Evolutionary conservation across 1,284 basidiomycete species (phyloP).

Genomic region (Cutaneotrichosporon dermatis): DNA sequence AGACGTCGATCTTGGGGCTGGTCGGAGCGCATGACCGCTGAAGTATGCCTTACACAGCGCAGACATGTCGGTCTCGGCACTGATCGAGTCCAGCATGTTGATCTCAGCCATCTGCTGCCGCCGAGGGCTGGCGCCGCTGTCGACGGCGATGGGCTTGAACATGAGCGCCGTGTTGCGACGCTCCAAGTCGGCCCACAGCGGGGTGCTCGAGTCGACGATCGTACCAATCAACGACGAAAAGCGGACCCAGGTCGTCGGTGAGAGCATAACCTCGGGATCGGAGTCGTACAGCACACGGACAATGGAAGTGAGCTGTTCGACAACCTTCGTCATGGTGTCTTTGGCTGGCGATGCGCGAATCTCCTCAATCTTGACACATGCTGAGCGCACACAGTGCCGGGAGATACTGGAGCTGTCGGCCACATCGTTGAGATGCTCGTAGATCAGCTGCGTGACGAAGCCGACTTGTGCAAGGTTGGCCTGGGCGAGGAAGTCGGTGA

Average conservation of each 20-base stretch:
- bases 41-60: slow-evolving; percentile 59
- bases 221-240: slow-evolving; percentile 47
- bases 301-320: slow-evolving; percentile 30
- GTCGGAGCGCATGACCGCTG: slow-evolving; percentile 37
- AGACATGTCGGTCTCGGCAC: slow-evolving; percentile 62
- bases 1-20: slow-evolving; percentile 50
- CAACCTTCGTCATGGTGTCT: slow-evolving; percentile 27
- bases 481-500: slow-evolving; percentile 68
- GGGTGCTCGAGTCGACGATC: slow-evolving; percentile 17
- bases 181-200: slow-evolving; percentile 52
- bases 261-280: slow-evolving; percentile 34
- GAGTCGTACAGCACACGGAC: slow-evolving; percentile 33
- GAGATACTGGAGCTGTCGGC: slow-evolving; percentile 48
- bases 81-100: slow-evolving; percentile 78
- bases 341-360: slow-evolving; percentile 31
- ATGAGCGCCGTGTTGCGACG: slow-evolving; percentile 71
- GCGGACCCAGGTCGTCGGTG: slow-evolving; percentile 53
- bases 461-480: slow-evolving; percentile 81
- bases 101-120: slow-evolving; percentile 65
- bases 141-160: slow-evolving; percentile 60
- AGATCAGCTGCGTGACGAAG: slow-evolving; percentile 69
- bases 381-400: slow-evolving; percentile 33
- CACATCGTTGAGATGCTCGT: slow-evolving; percentile 74
- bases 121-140: slow-evolving; percentile 42
- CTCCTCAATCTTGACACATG: slow-evolving; percentile 59